Conservation (phyloP, 169 alveolate genomes). For the Cryptosporidium sp. region DNA sequence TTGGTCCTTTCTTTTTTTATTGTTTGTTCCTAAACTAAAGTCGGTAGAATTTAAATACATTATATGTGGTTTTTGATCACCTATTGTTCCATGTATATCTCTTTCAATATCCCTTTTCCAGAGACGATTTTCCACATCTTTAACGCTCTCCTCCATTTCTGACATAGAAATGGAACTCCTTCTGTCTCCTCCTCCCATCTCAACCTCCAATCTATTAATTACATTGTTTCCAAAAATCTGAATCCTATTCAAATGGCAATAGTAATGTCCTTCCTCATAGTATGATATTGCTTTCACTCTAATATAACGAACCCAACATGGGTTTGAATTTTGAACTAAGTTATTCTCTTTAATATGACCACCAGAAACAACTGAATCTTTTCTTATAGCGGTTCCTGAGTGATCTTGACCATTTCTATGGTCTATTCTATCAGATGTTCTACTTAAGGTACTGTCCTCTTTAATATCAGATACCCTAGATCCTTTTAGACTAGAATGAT, state of each 20-base stretch:
- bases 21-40: neutral
- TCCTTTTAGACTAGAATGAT: neutral
- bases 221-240: constrained; percentile 72
- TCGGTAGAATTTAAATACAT: neutral
- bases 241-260: constrained; percentile 53
- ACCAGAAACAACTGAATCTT: neutral
- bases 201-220: constrained; percentile 43
- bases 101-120: constrained; percentile 34
- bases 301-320: constrained; percentile 72
- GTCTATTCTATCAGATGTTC: neutral
- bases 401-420: neutral
- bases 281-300: constrained; percentile 42
- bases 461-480: constrained; percentile 5
- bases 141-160: constrained; percentile 61
- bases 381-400: neutral
- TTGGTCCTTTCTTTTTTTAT: neutral
- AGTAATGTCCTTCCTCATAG: constrained; percentile 70
- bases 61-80: neutral
- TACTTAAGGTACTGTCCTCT: neutral
- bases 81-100: constrained; percentile 12
- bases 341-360: constrained; percentile 22
- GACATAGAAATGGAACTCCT: constrained; percentile 48
- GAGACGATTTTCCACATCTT: constrained; percentile 57
- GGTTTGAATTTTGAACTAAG: constrained; percentile 32
- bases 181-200: constrained; percentile 56